These are phyloP conservation scores for Debaryomyces udenii DNA, from an alignment of 1,139 yeast species.

Conservation along the genomic window DNA sequence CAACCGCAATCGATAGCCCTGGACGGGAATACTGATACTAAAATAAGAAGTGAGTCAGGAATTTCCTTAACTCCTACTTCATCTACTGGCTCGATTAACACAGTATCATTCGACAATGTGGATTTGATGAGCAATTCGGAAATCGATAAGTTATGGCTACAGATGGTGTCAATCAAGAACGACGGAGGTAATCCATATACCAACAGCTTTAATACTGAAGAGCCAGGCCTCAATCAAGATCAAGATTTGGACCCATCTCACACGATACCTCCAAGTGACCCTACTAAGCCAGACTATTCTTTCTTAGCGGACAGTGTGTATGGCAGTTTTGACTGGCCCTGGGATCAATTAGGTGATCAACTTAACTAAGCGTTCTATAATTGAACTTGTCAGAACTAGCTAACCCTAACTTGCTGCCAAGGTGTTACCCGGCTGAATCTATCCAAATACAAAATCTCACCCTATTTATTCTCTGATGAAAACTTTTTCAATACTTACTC, in stretches of 20 bases:
- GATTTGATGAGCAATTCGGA: conserved; percentile 32
- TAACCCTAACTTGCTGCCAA: not conserved
- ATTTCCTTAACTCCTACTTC: not conserved
- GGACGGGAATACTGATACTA: not conserved
- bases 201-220: too few relatives aligned
- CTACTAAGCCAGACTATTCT: not conserved
- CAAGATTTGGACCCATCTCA: conserved; percentile 2
- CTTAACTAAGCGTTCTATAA: too few relatives aligned
- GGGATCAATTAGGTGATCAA: too few relatives aligned
- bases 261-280: not conserved
- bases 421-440: conserved; percentile 6
- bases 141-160: conserved; percentile 43
- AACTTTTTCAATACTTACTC: too few relatives aligned
- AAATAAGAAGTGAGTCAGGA: not conserved
- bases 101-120: conserved; percentile 21
- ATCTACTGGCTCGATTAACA: conserved; percentile 11
- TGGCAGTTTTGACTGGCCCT: not conserved
- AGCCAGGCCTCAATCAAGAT: not conserved
- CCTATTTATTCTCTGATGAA: too few relatives aligned
- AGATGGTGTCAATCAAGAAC: conserved; percentile 33
- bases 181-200: conserved; percentile 10
- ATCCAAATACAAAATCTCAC: too few relatives aligned
- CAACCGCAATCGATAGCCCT: not conserved
- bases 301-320: not conserved
- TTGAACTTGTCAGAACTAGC: too few relatives aligned